phyloP scores from a whole-genome alignment of 805 yeast species.

The Ogataea minuta region DNA sequence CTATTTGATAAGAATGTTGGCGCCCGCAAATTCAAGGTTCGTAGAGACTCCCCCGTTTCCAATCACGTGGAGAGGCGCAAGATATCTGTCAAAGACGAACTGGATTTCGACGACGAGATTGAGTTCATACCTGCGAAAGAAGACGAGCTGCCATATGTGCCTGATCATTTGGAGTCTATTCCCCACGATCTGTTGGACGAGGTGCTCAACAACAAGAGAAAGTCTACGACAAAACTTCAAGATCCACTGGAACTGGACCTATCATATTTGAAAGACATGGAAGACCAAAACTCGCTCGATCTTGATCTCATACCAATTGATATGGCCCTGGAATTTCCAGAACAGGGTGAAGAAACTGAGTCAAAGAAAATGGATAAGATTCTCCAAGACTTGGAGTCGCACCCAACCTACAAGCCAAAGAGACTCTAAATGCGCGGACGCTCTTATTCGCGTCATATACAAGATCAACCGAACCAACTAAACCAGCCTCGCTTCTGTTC shows the following conservation, averaged over 20 bases:
- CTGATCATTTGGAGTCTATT: constrained; percentile 43
- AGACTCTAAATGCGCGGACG: constrained; percentile 17
- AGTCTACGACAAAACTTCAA: constrained; percentile 6
- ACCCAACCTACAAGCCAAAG: constrained; percentile 22
- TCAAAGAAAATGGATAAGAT: constrained; percentile 20
- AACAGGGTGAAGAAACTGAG: constrained; percentile 22
- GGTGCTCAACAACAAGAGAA: constrained; percentile 20
- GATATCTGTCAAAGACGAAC: constrained; percentile 9
- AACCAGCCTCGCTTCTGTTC: constrained; percentile 30
- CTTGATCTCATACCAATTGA: constrained; percentile 6
- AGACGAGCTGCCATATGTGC: constrained; percentile 42
- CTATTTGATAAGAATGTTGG: constrained; percentile 9
- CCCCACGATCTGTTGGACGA: constrained; percentile 31
- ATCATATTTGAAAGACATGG: constrained; percentile 12
- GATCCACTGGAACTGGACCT: constrained; percentile 29
- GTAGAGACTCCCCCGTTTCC: constrained; percentile 31
- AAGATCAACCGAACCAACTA: constrained; percentile 19
- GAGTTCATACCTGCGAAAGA: constrained; percentile 45
- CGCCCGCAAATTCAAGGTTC: constrained; percentile 32
- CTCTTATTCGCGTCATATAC: constrained; percentile 7
- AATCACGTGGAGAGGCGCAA: constrained; percentile 23
- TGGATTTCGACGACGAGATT: constrained; percentile 39
- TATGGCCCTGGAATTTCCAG: constrained; percentile 26
- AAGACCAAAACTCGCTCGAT: constrained; percentile 1
- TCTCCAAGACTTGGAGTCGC: constrained; percentile 22